phyloP scores from a whole-genome alignment of 1,139 yeast species.

The Protomyces inundatus region DNA sequence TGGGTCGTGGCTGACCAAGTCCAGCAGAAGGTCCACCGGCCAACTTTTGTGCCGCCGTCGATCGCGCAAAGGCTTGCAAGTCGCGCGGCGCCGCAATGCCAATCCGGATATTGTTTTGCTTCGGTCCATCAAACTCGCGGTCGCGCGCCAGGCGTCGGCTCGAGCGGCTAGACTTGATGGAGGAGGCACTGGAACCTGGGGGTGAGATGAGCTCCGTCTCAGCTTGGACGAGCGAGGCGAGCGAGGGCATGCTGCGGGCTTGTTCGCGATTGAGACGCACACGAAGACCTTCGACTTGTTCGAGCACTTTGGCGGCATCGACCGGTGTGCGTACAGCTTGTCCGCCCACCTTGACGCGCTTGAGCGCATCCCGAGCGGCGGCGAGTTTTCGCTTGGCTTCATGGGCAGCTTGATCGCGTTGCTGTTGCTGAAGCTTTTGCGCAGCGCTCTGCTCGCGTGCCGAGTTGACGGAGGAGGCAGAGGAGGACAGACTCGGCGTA shows the following conservation, averaged over 20 bases:
- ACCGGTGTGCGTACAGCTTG: background rate
- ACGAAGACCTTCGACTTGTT: background rate
- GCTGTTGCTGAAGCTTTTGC: constrained; percentile 4
- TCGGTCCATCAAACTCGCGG: background rate
- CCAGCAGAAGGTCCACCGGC: background rate
- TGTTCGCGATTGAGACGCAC: background rate
- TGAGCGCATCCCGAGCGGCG: constrained; percentile 16
- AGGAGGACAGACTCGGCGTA: constrained; percentile 1
- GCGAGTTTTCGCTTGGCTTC: constrained; percentile 14
- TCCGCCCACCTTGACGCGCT: constrained; percentile 9
- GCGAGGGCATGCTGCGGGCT: background rate
- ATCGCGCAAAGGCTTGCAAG: background rate
- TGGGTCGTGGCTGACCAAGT: background rate
- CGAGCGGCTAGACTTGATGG: background rate
- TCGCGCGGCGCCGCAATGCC: constrained; percentile 18
- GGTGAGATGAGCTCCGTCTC: background rate
- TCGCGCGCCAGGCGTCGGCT: background rate
- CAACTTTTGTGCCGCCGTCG: background rate
- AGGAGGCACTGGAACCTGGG: background rate
- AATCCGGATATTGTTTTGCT: constrained; percentile 1
- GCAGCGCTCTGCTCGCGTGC: background rate
- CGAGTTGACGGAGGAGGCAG: constrained; percentile 4
- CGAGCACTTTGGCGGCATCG: background rate
- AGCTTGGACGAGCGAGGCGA: background rate
- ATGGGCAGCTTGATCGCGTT: constrained; percentile 5